phyloP scores from a whole-genome alignment of 768 basidiomycete genomes.

The Boletales sp. region DNA sequence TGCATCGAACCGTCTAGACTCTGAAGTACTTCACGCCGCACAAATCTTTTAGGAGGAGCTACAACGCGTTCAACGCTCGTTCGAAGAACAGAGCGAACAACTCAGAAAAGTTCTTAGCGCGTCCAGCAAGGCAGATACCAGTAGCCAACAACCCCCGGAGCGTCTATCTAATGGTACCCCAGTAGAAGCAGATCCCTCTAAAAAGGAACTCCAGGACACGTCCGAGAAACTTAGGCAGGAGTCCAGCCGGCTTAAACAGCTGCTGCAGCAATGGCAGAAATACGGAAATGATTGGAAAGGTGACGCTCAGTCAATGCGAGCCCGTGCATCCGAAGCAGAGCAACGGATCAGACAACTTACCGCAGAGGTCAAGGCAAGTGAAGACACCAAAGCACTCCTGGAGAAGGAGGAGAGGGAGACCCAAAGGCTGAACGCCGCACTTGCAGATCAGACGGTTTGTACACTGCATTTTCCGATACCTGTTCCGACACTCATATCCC shows the following conservation, averaged over 20 bases:
- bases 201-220: conserved; percentile 1
- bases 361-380: conserved; percentile 8
- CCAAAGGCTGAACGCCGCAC: conserved; percentile 10
- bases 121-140: conserved; percentile 5
- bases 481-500: background rate
- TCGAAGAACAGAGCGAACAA: conserved; percentile 18
- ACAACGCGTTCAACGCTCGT: conserved; percentile 8
- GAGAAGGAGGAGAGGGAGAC: conserved; percentile 13
- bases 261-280: conserved; percentile 22
- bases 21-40: conserved; percentile 6
- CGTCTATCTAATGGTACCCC: conserved; percentile 5
- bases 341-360: conserved; percentile 8
- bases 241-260: conserved; percentile 15
- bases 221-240: conserved; percentile 16
- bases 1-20: background rate
- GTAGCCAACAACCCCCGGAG: background rate
- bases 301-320: conserved; percentile 13
- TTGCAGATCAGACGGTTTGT: conserved; percentile 23
- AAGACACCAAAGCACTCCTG: conserved; percentile 5
- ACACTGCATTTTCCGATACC: background rate
- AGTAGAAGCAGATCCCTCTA: background rate
- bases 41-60: conserved; percentile 17
- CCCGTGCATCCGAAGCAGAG: conserved; percentile 11
- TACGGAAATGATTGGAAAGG: conserved; percentile 25
- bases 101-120: conserved; percentile 12